Evolutionary conservation across 768 basidiomycete genomes (phyloP).

Genomic region (Porphyrellus cyaneotinctus): DNA sequence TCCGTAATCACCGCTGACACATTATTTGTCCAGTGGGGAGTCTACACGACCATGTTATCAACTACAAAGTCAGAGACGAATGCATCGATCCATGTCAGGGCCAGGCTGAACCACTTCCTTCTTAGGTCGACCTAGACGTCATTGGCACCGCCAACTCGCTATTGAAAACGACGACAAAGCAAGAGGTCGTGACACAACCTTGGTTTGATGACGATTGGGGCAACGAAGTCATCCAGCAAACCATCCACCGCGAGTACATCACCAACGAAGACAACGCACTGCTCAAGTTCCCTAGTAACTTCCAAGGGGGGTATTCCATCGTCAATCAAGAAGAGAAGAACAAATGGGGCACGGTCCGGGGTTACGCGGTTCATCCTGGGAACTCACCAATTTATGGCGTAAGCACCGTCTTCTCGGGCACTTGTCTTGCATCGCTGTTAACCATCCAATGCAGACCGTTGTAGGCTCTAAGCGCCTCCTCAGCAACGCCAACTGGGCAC

Average conservation of each 20-base stretch:
- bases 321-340: slow-evolving; percentile 53
- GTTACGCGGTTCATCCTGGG: slow-evolving; percentile 61
- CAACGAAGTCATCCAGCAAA: slow-evolving; percentile 49
- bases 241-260: slow-evolving; percentile 45
- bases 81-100: not conserved
- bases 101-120: not conserved
- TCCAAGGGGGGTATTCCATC: slow-evolving; percentile 54
- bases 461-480: slow-evolving; percentile 56
- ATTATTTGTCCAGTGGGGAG: slow-evolving; percentile 47
- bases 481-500: slow-evolving; percentile 64
- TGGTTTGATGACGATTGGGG: slow-evolving; percentile 65
- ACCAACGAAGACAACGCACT: slow-evolving; percentile 48
- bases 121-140: slow-evolving; percentile 59
- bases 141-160: slow-evolving; percentile 57
- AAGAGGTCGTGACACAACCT: slow-evolving; percentile 46
- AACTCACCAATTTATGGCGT: slow-evolving; percentile 51
- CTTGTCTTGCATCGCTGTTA: not conserved
- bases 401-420: not conserved
- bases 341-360: slow-evolving; percentile 53
- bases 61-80: slow-evolving; percentile 43
- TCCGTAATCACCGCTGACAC: not conserved
- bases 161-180: slow-evolving; percentile 45
- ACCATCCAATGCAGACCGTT: slow-evolving; percentile 38
- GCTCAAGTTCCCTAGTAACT: slow-evolving; percentile 50
- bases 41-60: slow-evolving; percentile 66